These are phyloP conservation scores for Trichosporon ovoides DNA, from an alignment of 1,284 basidiomycete genomes.

Conservation along the genomic window DNA sequence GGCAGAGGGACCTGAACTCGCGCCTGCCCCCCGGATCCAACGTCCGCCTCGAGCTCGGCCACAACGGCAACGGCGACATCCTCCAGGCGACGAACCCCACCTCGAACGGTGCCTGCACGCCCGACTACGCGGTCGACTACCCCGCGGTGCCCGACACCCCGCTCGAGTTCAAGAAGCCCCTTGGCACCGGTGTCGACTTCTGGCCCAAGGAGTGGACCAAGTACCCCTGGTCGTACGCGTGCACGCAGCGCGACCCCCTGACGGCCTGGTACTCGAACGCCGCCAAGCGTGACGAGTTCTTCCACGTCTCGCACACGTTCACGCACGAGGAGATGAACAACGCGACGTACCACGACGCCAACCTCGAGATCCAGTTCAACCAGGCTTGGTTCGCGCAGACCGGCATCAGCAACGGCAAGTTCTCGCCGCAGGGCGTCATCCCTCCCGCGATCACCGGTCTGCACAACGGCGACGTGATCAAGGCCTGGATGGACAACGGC, in stretches of 20 bases:
- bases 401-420: slow-evolving; percentile 5
- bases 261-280: slow-evolving; percentile 2
- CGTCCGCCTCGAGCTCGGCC: slow-evolving; percentile 12
- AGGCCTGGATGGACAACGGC: slow-evolving; percentile 12
- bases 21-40: slow-evolving; percentile 11
- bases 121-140: slow-evolving; percentile 7
- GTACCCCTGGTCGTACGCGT: slow-evolving; percentile 2
- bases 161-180: slow-evolving; percentile 11
- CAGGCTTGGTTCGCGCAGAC: slow-evolving; percentile 11
- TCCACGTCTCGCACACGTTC: slow-evolving; percentile 14
- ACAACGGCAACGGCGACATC: slow-evolving; percentile 15
- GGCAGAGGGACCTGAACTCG: slow-evolving; percentile 11
- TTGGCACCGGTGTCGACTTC: slow-evolving; percentile 7
- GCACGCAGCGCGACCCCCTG: slow-evolving; percentile 5
- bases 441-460: slow-evolving; percentile 16
- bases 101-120: not conserved
- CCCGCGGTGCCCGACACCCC: not conserved
- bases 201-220: slow-evolving; percentile 8
- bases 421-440: slow-evolving; percentile 8
- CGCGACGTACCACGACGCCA: slow-evolving; percentile 9
- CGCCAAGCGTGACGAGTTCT: slow-evolving; percentile 7
- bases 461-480: slow-evolving; percentile 14
- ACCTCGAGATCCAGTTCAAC: slow-evolving; percentile 14
- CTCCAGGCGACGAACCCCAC: not conserved
- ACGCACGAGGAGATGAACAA: slow-evolving; percentile 13